phyloP scores from a whole-genome alignment of 2,329 filamentous ascomycete species.

The Curvularia verruculosa region DNA sequence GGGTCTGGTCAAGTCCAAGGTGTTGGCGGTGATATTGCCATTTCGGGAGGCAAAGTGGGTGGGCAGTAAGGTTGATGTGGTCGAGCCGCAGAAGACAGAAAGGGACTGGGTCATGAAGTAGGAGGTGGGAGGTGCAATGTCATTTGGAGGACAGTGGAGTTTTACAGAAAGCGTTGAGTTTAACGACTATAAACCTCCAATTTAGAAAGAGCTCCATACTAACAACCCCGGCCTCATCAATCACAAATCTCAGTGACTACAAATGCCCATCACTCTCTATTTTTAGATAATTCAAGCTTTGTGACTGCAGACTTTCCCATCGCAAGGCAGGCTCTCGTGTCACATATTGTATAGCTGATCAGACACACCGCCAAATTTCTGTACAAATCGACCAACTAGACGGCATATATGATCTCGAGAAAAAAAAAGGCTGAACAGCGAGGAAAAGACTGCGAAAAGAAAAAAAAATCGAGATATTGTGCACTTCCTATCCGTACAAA shows the following conservation, averaged over 20 bases:
- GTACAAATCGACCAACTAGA: not conserved
- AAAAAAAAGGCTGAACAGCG: not conserved
- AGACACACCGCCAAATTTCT: not conserved
- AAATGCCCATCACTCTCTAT: not conserved
- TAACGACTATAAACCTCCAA: not conserved
- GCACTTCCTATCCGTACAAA: not conserved
- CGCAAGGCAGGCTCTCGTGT: not conserved
- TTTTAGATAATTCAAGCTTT: not conserved
- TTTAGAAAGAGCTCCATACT: not conserved
- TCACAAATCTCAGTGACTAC: not conserved
- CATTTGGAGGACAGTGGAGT: not conserved
- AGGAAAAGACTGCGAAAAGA: not conserved
- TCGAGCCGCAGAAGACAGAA: conserved; percentile 16
- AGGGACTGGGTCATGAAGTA: conserved; percentile 19
- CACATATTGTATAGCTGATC: not conserved
- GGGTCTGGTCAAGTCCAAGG: conserved; percentile 82
- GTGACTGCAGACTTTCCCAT: not conserved
- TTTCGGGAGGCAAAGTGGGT: conserved; percentile 36
- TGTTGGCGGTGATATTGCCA: conserved; percentile 58
- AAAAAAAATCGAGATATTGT: not conserved
- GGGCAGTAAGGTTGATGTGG: conserved; percentile 22
- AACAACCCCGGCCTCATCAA: not conserved
- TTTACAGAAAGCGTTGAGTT: not conserved
- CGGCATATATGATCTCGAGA: not conserved
- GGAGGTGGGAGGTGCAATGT: not conserved